Evolutionary conservation across 176 grass and related monocot species (phyloP).

Genomic region (Oryza glaberrima): DNA sequence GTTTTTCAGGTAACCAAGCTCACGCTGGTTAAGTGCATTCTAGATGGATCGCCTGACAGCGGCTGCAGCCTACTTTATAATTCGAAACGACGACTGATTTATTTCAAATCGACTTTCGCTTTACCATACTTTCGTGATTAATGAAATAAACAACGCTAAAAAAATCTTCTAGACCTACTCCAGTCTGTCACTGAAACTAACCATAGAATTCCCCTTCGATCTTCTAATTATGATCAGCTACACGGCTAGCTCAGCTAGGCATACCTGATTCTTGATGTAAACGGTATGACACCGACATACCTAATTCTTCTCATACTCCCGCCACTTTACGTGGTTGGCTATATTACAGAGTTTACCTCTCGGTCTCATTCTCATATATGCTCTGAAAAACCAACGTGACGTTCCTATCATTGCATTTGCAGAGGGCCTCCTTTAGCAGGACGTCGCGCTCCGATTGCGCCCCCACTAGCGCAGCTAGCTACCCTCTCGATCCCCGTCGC

Average conservation of each 20-base stretch:
- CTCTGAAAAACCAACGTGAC: slow-evolving; percentile 27
- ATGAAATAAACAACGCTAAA: slow-evolving; percentile 15
- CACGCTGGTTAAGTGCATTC: slow-evolving; percentile 35
- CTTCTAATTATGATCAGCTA: neutral
- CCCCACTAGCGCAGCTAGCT: slow-evolving; percentile 29
- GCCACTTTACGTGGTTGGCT: slow-evolving; percentile 42
- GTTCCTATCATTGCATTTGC: slow-evolving; percentile 43
- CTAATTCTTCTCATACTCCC: slow-evolving; percentile 37
- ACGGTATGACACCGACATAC: slow-evolving; percentile 46
- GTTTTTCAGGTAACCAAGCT: slow-evolving; percentile 29
- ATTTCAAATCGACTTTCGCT: slow-evolving; percentile 16
- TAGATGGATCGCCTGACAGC: slow-evolving; percentile 26
- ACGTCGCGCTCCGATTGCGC: slow-evolving; percentile 39
- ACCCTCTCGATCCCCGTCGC: neutral
- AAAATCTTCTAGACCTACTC: slow-evolving; percentile 9
- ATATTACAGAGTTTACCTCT: neutral
- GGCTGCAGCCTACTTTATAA: slow-evolving; percentile 1
- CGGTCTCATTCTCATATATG: neutral
- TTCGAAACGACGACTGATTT: slow-evolving; percentile 7
- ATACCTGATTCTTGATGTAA: slow-evolving; percentile 61
- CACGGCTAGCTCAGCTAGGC: slow-evolving; percentile 25
- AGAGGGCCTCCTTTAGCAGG: slow-evolving; percentile 14
- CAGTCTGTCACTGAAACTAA: neutral
- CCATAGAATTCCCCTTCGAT: neutral
- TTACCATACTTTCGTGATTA: slow-evolving; percentile 21